Conservation (phyloP, 1,284 basidiomycete species). For the Paramarasmius palmivorus region DNA sequence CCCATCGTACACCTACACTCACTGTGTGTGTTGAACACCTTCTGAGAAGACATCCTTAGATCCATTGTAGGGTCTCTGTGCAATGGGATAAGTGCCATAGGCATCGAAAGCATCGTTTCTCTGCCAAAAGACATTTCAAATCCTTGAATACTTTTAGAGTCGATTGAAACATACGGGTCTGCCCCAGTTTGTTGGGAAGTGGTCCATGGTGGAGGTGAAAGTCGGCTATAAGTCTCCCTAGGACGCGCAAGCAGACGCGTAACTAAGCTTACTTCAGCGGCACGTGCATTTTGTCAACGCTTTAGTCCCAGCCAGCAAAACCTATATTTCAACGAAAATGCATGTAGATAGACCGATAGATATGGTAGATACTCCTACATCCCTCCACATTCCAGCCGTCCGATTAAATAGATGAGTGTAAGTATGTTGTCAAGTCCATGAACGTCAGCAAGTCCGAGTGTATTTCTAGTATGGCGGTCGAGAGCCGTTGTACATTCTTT, state of each 20-base stretch:
- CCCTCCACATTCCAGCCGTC: too few species aligned
- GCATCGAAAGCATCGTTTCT: slow-evolving; percentile 72
- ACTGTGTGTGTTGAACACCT: slow-evolving; percentile 79
- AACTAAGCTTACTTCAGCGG: neutral
- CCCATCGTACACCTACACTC: slow-evolving; percentile 25
- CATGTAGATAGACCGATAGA: too few species aligned
- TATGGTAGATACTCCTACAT: too few species aligned
- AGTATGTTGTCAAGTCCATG: too few species aligned
- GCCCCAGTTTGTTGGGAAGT: slow-evolving; percentile 81
- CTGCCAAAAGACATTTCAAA: slow-evolving; percentile 33
- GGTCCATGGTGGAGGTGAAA: slow-evolving; percentile 56
- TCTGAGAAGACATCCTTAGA: slow-evolving; percentile 59
- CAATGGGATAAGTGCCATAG: slow-evolving; percentile 74
- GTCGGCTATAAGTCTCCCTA: neutral
- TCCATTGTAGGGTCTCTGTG: slow-evolving; percentile 53
- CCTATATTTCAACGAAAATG: too few species aligned
- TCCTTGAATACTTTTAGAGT: neutral
- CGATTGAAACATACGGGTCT: slow-evolving; percentile 55
- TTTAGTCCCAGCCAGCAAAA: too few species aligned
- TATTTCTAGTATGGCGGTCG: too few species aligned
- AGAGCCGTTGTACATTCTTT: neutral
- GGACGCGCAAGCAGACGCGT: slow-evolving; percentile 13
- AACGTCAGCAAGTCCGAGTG: too few species aligned
- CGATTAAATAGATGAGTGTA: too few species aligned
- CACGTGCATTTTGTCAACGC: too few species aligned